Conservation (phyloP, 768 basidiomycete genomes). For the Podaxis mareebaensis region DNA sequence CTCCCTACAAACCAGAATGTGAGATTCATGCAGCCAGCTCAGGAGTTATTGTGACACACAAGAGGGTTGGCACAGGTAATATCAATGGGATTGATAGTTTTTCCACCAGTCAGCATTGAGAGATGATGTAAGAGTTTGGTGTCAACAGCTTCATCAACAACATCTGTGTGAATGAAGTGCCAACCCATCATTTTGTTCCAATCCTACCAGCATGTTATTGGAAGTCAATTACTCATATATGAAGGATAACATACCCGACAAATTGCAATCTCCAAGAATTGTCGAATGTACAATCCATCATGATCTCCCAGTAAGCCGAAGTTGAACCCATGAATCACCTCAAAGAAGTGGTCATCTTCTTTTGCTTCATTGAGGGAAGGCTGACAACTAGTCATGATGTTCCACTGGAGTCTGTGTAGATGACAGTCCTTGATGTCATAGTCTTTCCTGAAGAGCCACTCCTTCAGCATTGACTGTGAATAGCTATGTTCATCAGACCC, state of each 20-base stretch:
- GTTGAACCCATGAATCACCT: not conserved
- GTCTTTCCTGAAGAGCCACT: not conserved
- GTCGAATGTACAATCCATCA: too few species aligned
- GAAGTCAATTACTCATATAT: not conserved
- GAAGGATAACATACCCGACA: not conserved
- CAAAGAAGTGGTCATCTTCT: not conserved
- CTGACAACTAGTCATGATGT: too few species aligned
- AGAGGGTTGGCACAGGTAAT: not conserved
- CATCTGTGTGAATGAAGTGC: not conserved
- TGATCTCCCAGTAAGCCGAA: not conserved
- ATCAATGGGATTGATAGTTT: conserved; percentile 3
- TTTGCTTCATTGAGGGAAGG: not conserved
- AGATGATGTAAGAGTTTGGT: not conserved
- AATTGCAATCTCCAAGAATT: not conserved
- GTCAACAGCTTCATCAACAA: not conserved
- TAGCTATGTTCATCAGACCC: not conserved
- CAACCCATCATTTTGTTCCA: not conserved
- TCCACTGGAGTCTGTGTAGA: not conserved
- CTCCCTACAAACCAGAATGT: not conserved
- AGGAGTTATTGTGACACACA: not conserved
- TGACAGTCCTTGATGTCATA: not conserved
- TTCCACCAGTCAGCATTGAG: conserved; percentile 1
- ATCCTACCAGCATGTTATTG: not conserved
- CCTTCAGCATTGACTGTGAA: not conserved
- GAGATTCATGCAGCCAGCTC: not conserved